Base-by-base conservation (phyloP, 441 rosid species). In the Adansonia rubrostipa region DNA sequence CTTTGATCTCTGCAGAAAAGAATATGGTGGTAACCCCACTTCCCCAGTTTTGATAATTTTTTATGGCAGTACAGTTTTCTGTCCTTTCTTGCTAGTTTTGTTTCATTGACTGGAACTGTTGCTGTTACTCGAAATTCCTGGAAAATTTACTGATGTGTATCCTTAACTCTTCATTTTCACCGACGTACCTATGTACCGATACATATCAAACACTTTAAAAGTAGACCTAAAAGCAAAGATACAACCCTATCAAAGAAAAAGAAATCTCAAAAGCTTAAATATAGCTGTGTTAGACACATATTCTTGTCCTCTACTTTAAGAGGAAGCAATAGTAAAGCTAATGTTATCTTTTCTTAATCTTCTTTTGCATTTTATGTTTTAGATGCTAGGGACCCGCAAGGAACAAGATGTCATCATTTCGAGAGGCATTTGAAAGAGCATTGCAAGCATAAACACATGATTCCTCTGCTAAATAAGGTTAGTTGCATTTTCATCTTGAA, bases 371-470 rank as follows among this genome's bases (percentile, higher is more conserved):
- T 74, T 9, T 87, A 92, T 97, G 99, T 96, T 83, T 86, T 94
- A 83, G 99, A 96, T 96, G 99, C 97, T 68, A 91, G 99, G 87
- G 98, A 94, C 79, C 98, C 98, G 19, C 93, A 84, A 78, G 98
- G 98, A n/a, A 93, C 99, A 68, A 91, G 98, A 82, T 96, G 98
- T 76, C 86, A 82, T 84, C 98, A 94, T 77, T 83, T 96, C 45
- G 99, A 96, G 86, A 91, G 82, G 82, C 96, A 93, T 80, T 80
- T 96, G 86, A 94, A 89, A 87, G 98, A 96, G 88, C 92, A 96
- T 82, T 91, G 95, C 93, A 92, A 83, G 70, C 96, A 94, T 54
- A 94, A 96, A 54, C 91, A 96, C 83, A 89, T 94, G 98, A 84
- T 96, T 84, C 87, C 94, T 33, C 81, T 94, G 73, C 81, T 96